A percentile compares a stretch with the other conserved stretches of the same genome.
Evolutionary conservation across 2,329 filamentous ascomycete genomes (phyloP).

Genomic region (Trichoderma hamatum): DNA sequence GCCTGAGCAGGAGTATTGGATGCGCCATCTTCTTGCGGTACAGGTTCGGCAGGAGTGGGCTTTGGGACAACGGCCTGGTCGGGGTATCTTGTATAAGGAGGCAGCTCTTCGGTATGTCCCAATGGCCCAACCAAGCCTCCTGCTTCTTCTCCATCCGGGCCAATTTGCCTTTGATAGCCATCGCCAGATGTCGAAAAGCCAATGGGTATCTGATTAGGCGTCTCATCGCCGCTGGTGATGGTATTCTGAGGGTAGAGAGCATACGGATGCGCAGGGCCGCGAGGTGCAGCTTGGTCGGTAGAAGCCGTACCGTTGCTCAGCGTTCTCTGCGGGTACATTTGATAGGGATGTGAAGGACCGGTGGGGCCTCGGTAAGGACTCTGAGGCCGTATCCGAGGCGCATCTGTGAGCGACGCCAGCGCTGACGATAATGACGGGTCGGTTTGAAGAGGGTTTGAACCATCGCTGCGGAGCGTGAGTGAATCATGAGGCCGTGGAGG

Average conservation of each 20-base stretch:
- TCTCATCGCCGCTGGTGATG: slow-evolving; percentile 55
- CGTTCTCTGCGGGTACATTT: slow-evolving; percentile 76
- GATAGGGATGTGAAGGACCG: slow-evolving; percentile 81
- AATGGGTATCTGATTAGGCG: slow-evolving; percentile 58
- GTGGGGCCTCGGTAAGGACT: slow-evolving; percentile 71
- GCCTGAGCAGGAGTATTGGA: slow-evolving; percentile 21
- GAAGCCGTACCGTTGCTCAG: slow-evolving; percentile 74
- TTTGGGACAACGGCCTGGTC: slow-evolving; percentile 69
- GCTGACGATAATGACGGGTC: slow-evolving; percentile 16
- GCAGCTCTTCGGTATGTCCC: slow-evolving; percentile 87
- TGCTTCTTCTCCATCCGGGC: slow-evolving; percentile 81
- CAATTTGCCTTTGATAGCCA: slow-evolving; percentile 71
- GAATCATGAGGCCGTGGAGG: slow-evolving; percentile 53
- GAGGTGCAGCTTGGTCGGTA: slow-evolving; percentile 51
- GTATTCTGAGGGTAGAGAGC: slow-evolving; percentile 83
- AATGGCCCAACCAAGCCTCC: slow-evolving; percentile 85
- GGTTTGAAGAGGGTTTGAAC: slow-evolving; percentile 38
- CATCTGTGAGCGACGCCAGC: slow-evolving; percentile 41
- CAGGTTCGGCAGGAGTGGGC: slow-evolving; percentile 34
- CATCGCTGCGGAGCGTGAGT: slow-evolving; percentile 57
- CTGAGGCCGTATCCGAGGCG: slow-evolving; percentile 51
- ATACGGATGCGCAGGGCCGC: slow-evolving; percentile 80
- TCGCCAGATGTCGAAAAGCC: slow-evolving; percentile 72
- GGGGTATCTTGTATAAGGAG: slow-evolving; percentile 88
- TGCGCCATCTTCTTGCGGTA: slow-evolving; percentile 29